phyloP scores from a whole-genome alignment of 352 stramenopile genomes.

The Pythium biforme region DNA sequence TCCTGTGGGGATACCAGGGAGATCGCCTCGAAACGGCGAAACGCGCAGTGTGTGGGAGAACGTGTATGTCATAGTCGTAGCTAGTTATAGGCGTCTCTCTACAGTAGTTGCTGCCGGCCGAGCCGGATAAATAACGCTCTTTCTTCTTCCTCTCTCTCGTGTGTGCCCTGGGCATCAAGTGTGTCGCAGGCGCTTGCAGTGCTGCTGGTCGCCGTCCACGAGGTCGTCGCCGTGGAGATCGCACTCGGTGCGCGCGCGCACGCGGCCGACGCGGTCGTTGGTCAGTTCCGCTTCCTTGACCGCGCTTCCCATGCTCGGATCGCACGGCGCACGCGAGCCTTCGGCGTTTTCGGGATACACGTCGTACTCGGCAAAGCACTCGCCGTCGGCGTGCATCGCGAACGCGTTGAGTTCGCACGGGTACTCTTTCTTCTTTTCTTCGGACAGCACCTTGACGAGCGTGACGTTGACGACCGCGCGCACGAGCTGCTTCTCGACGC shows the following conservation, averaged over 20 bases:
- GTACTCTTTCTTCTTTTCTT: slow-evolving; percentile 46
- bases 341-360: slow-evolving; percentile 10
- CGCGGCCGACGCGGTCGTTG: slow-evolving; percentile 10
- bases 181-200: slow-evolving; percentile 22
- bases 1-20: too few species aligned
- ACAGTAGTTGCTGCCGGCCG: background rate
- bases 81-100: background rate
- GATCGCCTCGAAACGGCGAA: background rate
- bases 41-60: background rate
- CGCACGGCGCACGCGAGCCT: background rate
- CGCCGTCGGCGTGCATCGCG: slow-evolving; percentile 27
- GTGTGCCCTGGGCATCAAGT: background rate
- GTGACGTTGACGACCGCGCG: slow-evolving; percentile 43
- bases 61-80: background rate
- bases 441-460: slow-evolving; percentile 43
- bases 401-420: slow-evolving; percentile 48
- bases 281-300: background rate
- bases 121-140: slow-evolving; percentile 15
- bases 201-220: slow-evolving; percentile 13
- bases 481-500: slow-evolving; percentile 41
- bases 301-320: background rate
- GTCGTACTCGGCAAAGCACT: slow-evolving; percentile 31
- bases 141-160: background rate
- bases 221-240: slow-evolving; percentile 21
- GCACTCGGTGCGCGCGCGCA: slow-evolving; percentile 13